Percentiles rank a stretch among this genome's conserved stretches.
Conservation (phyloP, 1,139 yeast genomes). For the Meyerozyma sp. region DNA sequence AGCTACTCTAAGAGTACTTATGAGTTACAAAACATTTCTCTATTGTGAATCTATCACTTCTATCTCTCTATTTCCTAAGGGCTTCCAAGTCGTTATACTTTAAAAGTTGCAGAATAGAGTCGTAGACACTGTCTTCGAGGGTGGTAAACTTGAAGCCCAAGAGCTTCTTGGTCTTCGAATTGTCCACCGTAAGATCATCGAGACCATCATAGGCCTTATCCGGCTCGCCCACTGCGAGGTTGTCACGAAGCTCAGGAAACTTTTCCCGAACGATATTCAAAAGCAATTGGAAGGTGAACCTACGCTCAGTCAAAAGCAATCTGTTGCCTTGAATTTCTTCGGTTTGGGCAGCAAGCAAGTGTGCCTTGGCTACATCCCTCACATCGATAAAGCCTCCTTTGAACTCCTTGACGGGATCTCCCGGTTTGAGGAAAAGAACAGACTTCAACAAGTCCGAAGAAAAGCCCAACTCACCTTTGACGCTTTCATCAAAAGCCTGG, state of each 20-base stretch:
- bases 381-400: not conserved
- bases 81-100: not conserved
- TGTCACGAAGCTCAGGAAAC: not conserved
- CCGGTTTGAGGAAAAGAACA: not conserved
- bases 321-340: conserved; percentile 15
- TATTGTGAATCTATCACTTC: not conserved
- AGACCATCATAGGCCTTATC: not conserved
- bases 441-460: not conserved
- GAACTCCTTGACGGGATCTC: not conserved
- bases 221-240: not conserved
- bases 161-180: conserved; percentile 4
- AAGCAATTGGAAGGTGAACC: conserved; percentile 12
- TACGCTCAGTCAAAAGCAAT: conserved; percentile 21
- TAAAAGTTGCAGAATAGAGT: conserved; percentile 1
- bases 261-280: not conserved
- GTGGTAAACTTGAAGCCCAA: conserved; percentile 8
- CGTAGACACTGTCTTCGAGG: conserved; percentile 8
- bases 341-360: conserved; percentile 1
- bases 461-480: conserved; percentile 12
- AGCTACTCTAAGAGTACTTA: too few relatives aligned
- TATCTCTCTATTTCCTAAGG: not conserved
- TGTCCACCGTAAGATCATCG: conserved; percentile 3
- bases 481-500: conserved; percentile 25
- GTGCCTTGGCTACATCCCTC: conserved; percentile 1
- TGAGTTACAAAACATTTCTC: too few relatives aligned